A percentile compares a stretch with the other conserved stretches of the same genome.
Evolutionary conservation across 768 basidiomycete genomes (phyloP).

Genomic region (Symmetrospora coprosmae): DNA sequence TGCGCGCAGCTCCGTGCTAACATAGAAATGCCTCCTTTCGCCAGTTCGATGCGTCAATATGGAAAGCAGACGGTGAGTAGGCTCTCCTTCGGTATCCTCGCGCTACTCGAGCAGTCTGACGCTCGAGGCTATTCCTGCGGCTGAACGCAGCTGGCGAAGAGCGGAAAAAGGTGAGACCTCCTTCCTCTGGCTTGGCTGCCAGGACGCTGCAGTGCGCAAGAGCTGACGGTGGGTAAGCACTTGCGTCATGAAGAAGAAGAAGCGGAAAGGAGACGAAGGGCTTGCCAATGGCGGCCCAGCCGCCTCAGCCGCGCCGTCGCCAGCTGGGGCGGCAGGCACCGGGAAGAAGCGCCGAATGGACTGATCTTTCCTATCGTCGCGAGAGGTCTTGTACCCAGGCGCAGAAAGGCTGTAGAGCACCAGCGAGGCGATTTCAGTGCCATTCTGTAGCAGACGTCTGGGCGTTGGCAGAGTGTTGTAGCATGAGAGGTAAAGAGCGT

Average conservation of each 20-base stretch:
- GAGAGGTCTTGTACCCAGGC: too few relatives aligned
- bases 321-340: neutral
- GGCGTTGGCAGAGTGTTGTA: too few relatives aligned
- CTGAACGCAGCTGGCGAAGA: neutral
- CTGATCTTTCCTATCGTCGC: neutral
- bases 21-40: neutral
- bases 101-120: neutral
- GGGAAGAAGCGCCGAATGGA: neutral
- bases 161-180: neutral
- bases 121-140: neutral
- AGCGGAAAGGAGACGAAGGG: conserved; percentile 20
- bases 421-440: too few relatives aligned
- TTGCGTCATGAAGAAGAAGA: conserved; percentile 18
- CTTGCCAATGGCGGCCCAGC: neutral
- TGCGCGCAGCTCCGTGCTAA: neutral
- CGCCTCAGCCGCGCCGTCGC: neutral
- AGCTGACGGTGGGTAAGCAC: too few relatives aligned
- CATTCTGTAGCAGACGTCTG: too few relatives aligned
- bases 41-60: conserved; percentile 10
- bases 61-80: conserved; percentile 4
- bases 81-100: neutral
- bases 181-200: too few relatives aligned
- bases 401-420: neutral
- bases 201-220: too few relatives aligned
- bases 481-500: too few relatives aligned